Conservation (phyloP, 2,329 filamentous ascomycete genomes). For the Herpotrichia juniperi region DNA sequence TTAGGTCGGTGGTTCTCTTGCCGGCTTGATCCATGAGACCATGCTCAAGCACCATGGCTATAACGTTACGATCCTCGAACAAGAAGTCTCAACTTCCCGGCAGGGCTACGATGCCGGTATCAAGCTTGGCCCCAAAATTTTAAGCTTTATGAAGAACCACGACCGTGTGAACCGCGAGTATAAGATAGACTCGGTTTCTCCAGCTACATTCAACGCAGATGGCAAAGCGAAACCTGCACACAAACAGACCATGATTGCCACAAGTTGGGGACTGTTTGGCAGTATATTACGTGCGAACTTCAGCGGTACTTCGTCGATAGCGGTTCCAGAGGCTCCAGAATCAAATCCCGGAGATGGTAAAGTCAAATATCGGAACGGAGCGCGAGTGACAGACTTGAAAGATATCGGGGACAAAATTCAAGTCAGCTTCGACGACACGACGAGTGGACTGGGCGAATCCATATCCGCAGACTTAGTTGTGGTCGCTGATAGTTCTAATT, state of each 20-base stretch:
- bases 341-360: not conserved
- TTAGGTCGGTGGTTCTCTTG: constrained; percentile 12
- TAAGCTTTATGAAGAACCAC: constrained; percentile 11
- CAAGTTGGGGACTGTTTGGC: constrained; percentile 8
- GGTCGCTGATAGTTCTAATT: constrained; percentile 32
- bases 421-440: constrained; percentile 8
- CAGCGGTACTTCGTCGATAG: constrained; percentile 6
- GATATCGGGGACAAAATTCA: constrained; percentile 9
- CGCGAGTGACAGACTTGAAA: constrained; percentile 6
- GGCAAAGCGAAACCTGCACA: not conserved
- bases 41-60: constrained; percentile 19
- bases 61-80: constrained; percentile 13
- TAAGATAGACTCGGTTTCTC: not conserved
- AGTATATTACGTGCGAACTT: constrained; percentile 13
- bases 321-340: constrained; percentile 7
- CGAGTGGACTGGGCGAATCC: not conserved
- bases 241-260: not conserved
- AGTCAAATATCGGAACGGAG: constrained; percentile 5
- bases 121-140: constrained; percentile 3
- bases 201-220: not conserved
- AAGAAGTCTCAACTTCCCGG: constrained; percentile 1
- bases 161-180: constrained; percentile 3
- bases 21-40: constrained; percentile 12
- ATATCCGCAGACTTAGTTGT: constrained; percentile 22
- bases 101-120: constrained; percentile 13